Conservation (phyloP, 768 basidiomycete species). For the button mushroom (Agaricus bisporus) region DNA sequence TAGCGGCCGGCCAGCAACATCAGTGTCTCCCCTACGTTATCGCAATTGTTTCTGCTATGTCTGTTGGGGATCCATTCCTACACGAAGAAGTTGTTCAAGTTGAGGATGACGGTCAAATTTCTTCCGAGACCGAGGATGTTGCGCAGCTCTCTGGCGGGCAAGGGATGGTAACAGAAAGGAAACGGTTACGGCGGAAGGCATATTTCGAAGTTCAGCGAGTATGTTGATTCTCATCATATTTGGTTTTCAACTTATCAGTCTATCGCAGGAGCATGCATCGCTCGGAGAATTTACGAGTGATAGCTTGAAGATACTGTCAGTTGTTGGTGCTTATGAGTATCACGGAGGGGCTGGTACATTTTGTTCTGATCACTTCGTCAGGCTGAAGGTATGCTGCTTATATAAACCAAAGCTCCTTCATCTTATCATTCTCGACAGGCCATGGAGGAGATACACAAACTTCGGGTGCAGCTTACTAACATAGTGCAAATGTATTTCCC, state of each 20-base stretch:
- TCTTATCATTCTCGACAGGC: slow-evolving; percentile 42
- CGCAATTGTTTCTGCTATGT: slow-evolving; percentile 83
- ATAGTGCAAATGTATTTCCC: slow-evolving; percentile 82
- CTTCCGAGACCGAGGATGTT: slow-evolving; percentile 32
- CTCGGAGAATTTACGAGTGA: slow-evolving; percentile 83
- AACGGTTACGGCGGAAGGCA: slow-evolving; percentile 58
- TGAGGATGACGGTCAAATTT: slow-evolving; percentile 32
- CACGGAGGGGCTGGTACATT: slow-evolving; percentile 76
- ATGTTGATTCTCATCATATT: slow-evolving; percentile 13
- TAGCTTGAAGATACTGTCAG: slow-evolving; percentile 80
- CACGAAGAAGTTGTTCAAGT: slow-evolving; percentile 64
- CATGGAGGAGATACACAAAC: slow-evolving; percentile 98
- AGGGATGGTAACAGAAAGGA: slow-evolving; percentile 47
- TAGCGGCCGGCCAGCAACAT: slow-evolving; percentile 88
- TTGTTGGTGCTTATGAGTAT: slow-evolving; percentile 96
- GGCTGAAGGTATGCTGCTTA: slow-evolving; percentile 61
- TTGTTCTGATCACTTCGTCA: slow-evolving; percentile 85
- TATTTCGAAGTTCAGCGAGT: slow-evolving; percentile 85
- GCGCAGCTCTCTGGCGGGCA: slow-evolving; percentile 41
- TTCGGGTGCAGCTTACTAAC: slow-evolving; percentile 80
- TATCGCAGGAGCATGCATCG: slow-evolving; percentile 60
- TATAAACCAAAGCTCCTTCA: not conserved
- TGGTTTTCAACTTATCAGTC: not conserved
- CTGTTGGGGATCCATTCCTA: slow-evolving; percentile 94
- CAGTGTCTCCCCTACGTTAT: slow-evolving; percentile 81